Conservation (phyloP, 148 eudicot species). For the Fagopyrum esculentum region DNA sequence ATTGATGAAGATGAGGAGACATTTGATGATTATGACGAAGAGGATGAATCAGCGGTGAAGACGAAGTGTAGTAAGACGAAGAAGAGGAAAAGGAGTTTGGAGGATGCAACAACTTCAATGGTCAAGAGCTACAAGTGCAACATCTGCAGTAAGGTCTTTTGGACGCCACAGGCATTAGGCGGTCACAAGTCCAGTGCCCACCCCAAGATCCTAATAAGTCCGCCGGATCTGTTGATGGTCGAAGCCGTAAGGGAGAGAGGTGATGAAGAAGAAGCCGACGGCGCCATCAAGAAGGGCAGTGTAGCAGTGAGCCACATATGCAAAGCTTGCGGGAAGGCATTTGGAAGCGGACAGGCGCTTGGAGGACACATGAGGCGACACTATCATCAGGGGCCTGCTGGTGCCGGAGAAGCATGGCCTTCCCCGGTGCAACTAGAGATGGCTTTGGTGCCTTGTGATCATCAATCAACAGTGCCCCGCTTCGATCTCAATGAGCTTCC, state of each 20-base stretch:
- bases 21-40: neutral
- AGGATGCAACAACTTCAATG: neutral
- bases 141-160: slow-evolving; percentile 33
- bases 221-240: neutral
- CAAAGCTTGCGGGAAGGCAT: slow-evolving; percentile 25
- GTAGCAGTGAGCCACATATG: slow-evolving; percentile 13
- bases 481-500: slow-evolving; percentile 39
- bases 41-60: slow-evolving; percentile 12
- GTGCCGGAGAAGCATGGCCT: neutral
- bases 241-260: neutral
- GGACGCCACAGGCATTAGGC: slow-evolving; percentile 43
- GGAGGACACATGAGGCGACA: slow-evolving; percentile 47
- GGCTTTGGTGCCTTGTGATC: neutral
- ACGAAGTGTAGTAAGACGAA: neutral
- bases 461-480: slow-evolving; percentile 5
- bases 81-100: slow-evolving; percentile 13
- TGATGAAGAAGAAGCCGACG: neutral
- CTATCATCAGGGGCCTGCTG: slow-evolving; percentile 18
- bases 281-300: neutral
- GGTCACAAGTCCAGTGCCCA: slow-evolving; percentile 47
- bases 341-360: slow-evolving; percentile 37
- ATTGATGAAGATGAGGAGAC: neutral
- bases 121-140: slow-evolving; percentile 23
- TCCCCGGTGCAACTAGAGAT: neutral
- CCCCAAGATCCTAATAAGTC: slow-evolving; percentile 17